Conservation (phyloP, 495 filamentous ascomycete species). For the Hyaloscypha variabilis region DNA sequence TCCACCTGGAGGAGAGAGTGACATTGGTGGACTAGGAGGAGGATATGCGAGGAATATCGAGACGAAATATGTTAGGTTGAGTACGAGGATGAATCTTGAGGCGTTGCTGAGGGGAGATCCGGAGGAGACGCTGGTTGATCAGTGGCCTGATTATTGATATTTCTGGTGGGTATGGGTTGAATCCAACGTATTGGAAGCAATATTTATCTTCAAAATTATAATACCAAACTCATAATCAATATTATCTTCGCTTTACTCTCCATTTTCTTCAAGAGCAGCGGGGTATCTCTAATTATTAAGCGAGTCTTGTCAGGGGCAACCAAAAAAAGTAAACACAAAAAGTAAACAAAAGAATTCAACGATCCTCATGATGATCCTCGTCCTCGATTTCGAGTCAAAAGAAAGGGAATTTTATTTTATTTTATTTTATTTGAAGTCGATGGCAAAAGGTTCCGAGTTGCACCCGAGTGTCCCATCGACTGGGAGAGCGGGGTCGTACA, state of each 20-base stretch:
- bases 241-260: no score
- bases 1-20: constrained; percentile 39
- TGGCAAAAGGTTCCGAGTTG: no score
- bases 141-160: constrained; percentile 39
- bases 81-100: constrained; percentile 45
- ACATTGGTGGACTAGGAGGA: constrained; percentile 47
- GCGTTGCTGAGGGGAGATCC: constrained; percentile 35
- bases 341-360: background rate
- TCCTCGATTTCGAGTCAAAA: no score
- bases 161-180: background rate
- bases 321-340: background rate
- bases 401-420: no score
- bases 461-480: no score
- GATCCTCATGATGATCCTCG: no score
- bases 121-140: constrained; percentile 36
- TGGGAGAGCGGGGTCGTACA: no score
- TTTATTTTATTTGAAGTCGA: no score
- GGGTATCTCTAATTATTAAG: background rate
- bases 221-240: no score
- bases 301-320: background rate
- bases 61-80: constrained; percentile 47
- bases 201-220: no score
- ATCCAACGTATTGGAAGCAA: no score
- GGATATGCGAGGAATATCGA: constrained; percentile 43
- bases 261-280: no score